phyloP scores from a whole-genome alignment of 257 asterid species.

The Solanum pinnatisectum region DNA sequence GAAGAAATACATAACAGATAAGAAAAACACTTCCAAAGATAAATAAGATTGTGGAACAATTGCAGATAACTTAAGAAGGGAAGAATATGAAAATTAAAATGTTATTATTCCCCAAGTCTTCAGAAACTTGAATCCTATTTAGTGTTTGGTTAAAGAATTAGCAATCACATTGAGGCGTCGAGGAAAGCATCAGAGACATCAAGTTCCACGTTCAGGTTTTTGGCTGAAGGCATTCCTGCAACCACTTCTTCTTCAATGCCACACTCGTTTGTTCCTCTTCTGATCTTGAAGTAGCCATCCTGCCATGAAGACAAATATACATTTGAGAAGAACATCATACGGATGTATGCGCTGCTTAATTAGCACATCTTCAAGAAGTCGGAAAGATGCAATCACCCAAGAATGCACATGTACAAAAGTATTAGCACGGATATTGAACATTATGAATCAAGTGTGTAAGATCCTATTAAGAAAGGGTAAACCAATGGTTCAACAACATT shows the following conservation, averaged over 20 bases:
- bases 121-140: background rate
- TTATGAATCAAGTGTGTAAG: background rate
- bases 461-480: background rate
- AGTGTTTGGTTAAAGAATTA: background rate
- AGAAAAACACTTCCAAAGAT: background rate
- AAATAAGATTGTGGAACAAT: background rate
- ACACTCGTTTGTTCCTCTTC: slow-evolving; percentile 87
- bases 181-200: slow-evolving; percentile 15
- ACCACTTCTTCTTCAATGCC: slow-evolving; percentile 77
- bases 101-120: background rate
- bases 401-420: background rate
- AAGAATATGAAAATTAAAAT: background rate
- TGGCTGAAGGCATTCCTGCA: slow-evolving; percentile 76
- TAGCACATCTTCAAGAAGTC: background rate
- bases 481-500: background rate
- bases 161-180: slow-evolving; percentile 37
- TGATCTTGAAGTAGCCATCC: slow-evolving; percentile 91
- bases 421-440: background rate
- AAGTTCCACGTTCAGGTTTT: slow-evolving; percentile 29
- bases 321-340: background rate
- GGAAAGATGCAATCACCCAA: background rate
- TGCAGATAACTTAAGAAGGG: background rate
- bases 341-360: background rate
- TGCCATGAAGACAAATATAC: slow-evolving; percentile 16
- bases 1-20: background rate